A percentile compares a stretch with the other conserved stretches of the same genome.
phyloP scores from a whole-genome alignment of 345 rosid genomes.

The Salix viminalis region DNA sequence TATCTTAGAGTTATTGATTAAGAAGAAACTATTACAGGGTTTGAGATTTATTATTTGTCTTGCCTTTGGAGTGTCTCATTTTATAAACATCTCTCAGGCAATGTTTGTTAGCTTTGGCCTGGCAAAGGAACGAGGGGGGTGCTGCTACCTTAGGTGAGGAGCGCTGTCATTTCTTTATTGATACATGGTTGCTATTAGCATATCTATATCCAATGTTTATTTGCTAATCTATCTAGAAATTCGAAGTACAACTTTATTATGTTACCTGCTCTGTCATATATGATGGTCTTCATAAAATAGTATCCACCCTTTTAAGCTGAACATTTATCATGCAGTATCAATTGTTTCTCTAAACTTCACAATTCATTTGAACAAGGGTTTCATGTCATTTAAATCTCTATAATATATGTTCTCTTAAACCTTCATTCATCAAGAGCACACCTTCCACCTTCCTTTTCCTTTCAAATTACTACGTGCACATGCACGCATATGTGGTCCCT shows the following conservation, averaged over 20 bases:
- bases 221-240: not conserved
- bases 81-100: slow-evolving; percentile 47
- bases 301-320: not conserved
- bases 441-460: not conserved
- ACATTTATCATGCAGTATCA: not conserved
- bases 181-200: not conserved
- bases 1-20: not conserved
- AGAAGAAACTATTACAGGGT: not conserved
- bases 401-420: not conserved
- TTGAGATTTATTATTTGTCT: not conserved
- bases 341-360: not conserved
- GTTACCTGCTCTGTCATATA: not conserved
- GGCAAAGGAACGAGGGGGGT: slow-evolving; percentile 85
- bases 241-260: not conserved
- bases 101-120: slow-evolving; percentile 97
- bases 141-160: slow-evolving; percentile 77
- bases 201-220: not conserved
- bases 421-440: not conserved
- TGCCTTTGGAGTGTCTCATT: slow-evolving; percentile 1
- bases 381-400: not conserved
- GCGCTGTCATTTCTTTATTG: slow-evolving; percentile 5
- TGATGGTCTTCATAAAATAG: not conserved
- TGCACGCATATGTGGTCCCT: not conserved
- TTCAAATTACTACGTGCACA: not conserved
- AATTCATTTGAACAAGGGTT: not conserved